Evolutionary conservation across 768 basidiomycete species (phyloP), one percentile per base, ranked within the genome.

Genomic region (Wakefieldia striispora): DNA sequence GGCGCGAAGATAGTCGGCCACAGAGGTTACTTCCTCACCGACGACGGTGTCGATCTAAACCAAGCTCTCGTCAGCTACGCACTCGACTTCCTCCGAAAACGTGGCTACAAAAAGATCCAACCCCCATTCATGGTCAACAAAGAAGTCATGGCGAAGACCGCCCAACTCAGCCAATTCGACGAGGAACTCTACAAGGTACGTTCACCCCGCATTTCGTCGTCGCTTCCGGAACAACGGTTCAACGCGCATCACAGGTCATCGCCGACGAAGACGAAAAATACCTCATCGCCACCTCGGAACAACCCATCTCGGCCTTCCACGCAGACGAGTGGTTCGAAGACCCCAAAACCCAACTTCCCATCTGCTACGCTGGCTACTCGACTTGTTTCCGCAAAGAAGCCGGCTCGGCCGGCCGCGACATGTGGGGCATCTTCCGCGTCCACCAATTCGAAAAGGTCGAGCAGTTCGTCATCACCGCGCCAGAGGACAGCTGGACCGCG

Each of bases 371-470:
- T 0, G 88, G 88, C 19, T 91, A 86, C 68, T 91, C 86, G 62
- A 98, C 95, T 14, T 98, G 95, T 70, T 99, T 99, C 86, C 86
- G 97, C 24, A 98, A 98, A 72, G 97, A 99, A 74, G 97, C 97
- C 3, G 97, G 97, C 29, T 89, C 93, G 3, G 93, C 93, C 8
- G 97, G 97, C 4, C 87, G 93, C 47, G 97, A 99, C 60, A 97
- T 95, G 79, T 97, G 97, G 94, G 97, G 97, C 49, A 97, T 98
- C 71, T 99, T 99, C 84, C 91, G 97, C 20, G 95, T 99, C 47
- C 97, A 99, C 66, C 97, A 99, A 71, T 99, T 99, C 58, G 97
- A 99, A 73, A 99, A 99, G 76, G 81, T 99, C 45, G 97, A 99
- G 67, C 84, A 98, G 75, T 98, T 98, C 71, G 85, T 88, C 73